Percentiles rank a stretch among this genome's conserved stretches.
Conservation (phyloP, 2,329 filamentous ascomycete genomes). For the Alternaria triticina region DNA sequence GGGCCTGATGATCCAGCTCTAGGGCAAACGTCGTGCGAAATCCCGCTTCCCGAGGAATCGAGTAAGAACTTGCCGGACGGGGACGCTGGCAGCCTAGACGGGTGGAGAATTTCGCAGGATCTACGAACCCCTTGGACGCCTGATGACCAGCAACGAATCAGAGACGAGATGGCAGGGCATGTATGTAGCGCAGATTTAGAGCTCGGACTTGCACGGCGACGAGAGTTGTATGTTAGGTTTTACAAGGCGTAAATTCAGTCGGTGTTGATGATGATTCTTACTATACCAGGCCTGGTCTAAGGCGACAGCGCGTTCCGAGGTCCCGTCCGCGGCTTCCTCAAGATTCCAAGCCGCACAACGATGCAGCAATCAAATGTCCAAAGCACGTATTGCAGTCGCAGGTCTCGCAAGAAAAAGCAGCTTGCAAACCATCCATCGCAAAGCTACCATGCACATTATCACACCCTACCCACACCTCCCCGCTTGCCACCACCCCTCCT, state of each 20-base stretch:
- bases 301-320: neutral
- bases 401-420: neutral
- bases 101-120: neutral
- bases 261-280: neutral
- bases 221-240: neutral
- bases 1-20: neutral
- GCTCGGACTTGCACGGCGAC: neutral
- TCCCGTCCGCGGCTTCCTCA: neutral
- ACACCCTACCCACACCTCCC: neutral
- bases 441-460: neutral
- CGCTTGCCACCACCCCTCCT: neutral
- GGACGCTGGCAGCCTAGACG: neutral
- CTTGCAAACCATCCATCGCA: neutral
- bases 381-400: neutral
- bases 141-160: neutral
- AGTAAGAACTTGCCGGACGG: neutral
- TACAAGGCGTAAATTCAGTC: neutral
- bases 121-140: neutral
- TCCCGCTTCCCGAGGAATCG: neutral
- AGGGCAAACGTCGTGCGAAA: neutral
- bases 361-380: neutral
- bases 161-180: fast-evolving
- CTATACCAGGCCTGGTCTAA: neutral
- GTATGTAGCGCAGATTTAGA: neutral
- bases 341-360: neutral